Base-by-base conservation (phyloP, 2,329 filamentous ascomycete species). In the Aspergillus transmontanensis region DNA sequence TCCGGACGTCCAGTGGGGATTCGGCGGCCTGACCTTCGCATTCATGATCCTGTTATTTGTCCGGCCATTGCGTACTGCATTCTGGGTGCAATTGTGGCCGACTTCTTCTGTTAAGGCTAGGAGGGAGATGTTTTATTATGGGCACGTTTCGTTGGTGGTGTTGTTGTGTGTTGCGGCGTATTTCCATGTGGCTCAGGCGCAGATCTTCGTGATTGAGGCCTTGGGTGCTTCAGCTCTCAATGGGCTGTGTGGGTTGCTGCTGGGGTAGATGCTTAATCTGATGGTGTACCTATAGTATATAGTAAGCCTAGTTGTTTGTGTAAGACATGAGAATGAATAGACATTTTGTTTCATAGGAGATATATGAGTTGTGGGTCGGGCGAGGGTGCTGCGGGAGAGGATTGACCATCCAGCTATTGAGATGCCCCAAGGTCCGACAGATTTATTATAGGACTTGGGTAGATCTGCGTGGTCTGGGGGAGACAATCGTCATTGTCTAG, bases 1-100 rank as follows among this genome's bases (percentile, higher is more conserved):
- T 60, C 71, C 75, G n/a, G 86, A 88, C 68, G 85, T 89, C 30
- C 81, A 87, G 57, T 82, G 83, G 62, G 87, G 87, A 1, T 64
- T 88, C 36, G 64, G 80, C 50, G 84, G 79, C 19, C 76, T 87
- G 32, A 72, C 78, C 9, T 81, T 84, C 63, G 76, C 78, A 0
- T 65, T 79, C 19, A 75, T 84, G 28, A 80, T 82, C 28, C 79
- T 84, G 2, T 81, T 84, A 10, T 83, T 85, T 32, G 74, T 85
- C 14, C 78, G 81, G 19, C 77, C 78, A 11, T 69, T 85, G 21
- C 79, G 68, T 23, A 63, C 63, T 28, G 65, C 61, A 41, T 54
- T 64, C 6, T 66, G 68, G 14, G 28, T 64, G 57, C 61, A 60
- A 41, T 54, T 61, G 11, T 66, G 62, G 63, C 46, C 57, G 6